Conservation (phyloP, 768 basidiomycete genomes). For the Hygrocybe punicea region DNA sequence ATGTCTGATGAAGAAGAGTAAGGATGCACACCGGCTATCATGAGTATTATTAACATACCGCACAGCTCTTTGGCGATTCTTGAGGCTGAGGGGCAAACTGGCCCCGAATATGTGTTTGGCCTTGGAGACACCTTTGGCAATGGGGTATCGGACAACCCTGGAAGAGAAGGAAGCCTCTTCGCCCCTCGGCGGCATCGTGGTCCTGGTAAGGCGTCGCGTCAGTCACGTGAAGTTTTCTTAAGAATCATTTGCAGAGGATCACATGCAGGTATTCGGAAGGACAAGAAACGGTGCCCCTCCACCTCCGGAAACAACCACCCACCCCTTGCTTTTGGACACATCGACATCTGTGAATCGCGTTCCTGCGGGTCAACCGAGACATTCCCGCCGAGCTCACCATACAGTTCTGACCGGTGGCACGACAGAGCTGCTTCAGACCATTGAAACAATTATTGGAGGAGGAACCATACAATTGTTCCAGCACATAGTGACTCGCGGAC, state of each 20-base stretch:
- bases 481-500: constrained; percentile 66
- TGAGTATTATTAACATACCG: background rate
- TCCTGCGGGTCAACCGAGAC: constrained; percentile 44
- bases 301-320: constrained; percentile 69
- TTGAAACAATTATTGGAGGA: constrained; percentile 78
- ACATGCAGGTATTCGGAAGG: constrained; percentile 61
- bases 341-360: constrained; percentile 45
- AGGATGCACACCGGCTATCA: constrained; percentile 8
- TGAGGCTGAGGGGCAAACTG: constrained; percentile 32
- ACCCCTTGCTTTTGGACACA: constrained; percentile 76
- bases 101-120: constrained; percentile 50
- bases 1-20: constrained; percentile 68
- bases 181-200: constrained; percentile 54
- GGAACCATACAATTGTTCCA: constrained; percentile 82
- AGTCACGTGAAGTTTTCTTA: background rate
- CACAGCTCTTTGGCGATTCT: constrained; percentile 37
- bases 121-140: constrained; percentile 53
- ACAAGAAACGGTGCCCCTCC: constrained; percentile 48
- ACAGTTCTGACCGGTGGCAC: constrained; percentile 45
- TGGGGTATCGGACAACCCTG: constrained; percentile 31
- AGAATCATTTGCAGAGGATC: constrained; percentile 47
- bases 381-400: constrained; percentile 55
- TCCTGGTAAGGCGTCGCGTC: constrained; percentile 34
- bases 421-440: constrained; percentile 65
- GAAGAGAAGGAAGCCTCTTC: constrained; percentile 47